These are phyloP conservation scores for Leishmania mexicana DNA, from an alignment of 208 protist species.

Conservation along the genomic window DNA sequence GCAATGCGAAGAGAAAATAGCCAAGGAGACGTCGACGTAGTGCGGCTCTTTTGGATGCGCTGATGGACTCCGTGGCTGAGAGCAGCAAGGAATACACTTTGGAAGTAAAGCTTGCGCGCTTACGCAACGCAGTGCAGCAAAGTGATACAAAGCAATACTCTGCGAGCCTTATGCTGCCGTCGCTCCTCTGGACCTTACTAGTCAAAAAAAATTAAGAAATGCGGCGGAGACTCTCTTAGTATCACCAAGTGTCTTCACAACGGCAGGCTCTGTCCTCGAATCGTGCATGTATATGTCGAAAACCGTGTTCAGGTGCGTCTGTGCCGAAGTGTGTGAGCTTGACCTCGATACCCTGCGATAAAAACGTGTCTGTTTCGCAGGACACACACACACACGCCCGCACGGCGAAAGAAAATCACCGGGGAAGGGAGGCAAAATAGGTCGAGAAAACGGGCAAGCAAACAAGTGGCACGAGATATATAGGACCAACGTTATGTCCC, in stretches of 20 bases:
- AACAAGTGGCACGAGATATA: background rate
- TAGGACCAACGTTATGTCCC: background rate
- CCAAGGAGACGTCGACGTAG: background rate
- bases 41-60: background rate
- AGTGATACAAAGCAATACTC: background rate
- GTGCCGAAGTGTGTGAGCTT: background rate
- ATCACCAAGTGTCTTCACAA: background rate
- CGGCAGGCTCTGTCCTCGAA: background rate
- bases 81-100: conserved; percentile 1
- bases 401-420: background rate
- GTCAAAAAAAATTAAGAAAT: background rate
- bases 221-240: background rate
- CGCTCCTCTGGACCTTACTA: background rate
- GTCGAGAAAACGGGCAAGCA: background rate
- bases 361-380: background rate
- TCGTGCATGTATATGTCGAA: background rate
- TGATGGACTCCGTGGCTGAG: background rate
- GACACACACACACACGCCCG: background rate
- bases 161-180: background rate
- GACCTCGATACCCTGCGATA: background rate
- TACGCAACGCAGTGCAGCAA: background rate
- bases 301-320: background rate
- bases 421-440: background rate
- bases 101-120: background rate
- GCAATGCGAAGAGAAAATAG: background rate